Percentiles rank a stretch among this genome's conserved stretches.
Evolutionary conservation across 2,329 filamentous ascomycete species (phyloP).

Genomic region (Cladosporium cucumerinum): DNA sequence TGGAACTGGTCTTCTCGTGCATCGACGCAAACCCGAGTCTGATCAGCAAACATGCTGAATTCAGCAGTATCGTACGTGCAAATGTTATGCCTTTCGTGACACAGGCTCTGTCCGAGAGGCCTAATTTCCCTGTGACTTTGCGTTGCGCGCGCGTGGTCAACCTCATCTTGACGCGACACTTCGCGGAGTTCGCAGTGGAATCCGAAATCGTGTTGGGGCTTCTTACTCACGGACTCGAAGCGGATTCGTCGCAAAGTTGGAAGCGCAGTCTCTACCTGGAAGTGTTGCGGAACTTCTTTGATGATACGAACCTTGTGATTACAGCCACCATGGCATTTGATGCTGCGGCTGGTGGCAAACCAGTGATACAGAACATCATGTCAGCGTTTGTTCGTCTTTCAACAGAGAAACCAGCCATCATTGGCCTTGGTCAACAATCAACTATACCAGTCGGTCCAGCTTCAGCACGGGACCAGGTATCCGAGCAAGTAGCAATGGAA

Average conservation of each 20-base stretch:
- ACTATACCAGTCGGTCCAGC: slow-evolving; percentile 68
- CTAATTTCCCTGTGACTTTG: slow-evolving; percentile 77
- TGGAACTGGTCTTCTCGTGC: slow-evolving; percentile 90
- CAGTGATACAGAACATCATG: slow-evolving; percentile 76
- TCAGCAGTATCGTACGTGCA: slow-evolving; percentile 71
- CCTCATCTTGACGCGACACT: slow-evolving; percentile 73
- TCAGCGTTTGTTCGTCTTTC: slow-evolving; percentile 88
- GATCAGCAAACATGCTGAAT: slow-evolving; percentile 74
- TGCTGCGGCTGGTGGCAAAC: slow-evolving; percentile 64
- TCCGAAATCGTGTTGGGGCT: slow-evolving; percentile 79
- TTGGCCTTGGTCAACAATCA: slow-evolving; percentile 85
- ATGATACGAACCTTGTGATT: slow-evolving; percentile 72
- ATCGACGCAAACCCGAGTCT: slow-evolving; percentile 80
- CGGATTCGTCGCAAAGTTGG: slow-evolving; percentile 74
- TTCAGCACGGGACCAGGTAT: slow-evolving; percentile 55
- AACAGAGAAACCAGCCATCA: slow-evolving; percentile 83
- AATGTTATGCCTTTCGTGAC: slow-evolving; percentile 81
- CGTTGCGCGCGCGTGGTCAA: slow-evolving; percentile 80
- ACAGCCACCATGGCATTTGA: slow-evolving; percentile 81
- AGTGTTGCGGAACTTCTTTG: slow-evolving; percentile 79
- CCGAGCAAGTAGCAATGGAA: slow-evolving; percentile 85
- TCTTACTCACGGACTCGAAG: slow-evolving; percentile 81
- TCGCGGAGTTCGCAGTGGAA: slow-evolving; percentile 70
- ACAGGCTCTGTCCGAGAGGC: slow-evolving; percentile 70
- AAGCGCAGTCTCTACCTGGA: slow-evolving; percentile 89